Evolutionary conservation across 352 stramenopile species (phyloP).

Genomic region (Phytophthora sp.): DNA sequence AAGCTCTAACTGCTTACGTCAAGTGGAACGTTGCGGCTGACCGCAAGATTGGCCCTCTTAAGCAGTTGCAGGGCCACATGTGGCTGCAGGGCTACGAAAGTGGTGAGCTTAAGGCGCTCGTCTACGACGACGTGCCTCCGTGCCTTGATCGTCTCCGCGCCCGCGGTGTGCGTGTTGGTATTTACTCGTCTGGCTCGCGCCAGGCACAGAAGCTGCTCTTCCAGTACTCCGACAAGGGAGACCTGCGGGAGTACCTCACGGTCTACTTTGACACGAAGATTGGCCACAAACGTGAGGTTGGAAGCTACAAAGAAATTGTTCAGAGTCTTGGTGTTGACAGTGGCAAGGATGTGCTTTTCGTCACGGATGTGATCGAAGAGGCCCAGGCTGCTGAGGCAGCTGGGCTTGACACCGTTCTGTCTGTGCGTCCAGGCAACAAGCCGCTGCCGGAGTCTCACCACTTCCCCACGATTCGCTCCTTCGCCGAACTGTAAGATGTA

Average conservation of each 20-base stretch:
- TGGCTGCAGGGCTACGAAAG: constrained; percentile 88
- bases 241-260: constrained; percentile 73
- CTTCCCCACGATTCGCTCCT: constrained; percentile 66
- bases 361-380: constrained; percentile 90
- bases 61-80: constrained; percentile 92
- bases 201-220: constrained; percentile 90
- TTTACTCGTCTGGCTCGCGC: constrained; percentile 94
- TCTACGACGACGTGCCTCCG: constrained; percentile 92
- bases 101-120: constrained; percentile 86
- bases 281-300: constrained; percentile 77
- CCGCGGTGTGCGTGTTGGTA: constrained; percentile 83
- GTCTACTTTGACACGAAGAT: constrained; percentile 90
- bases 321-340: constrained; percentile 82
- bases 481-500: constrained; percentile 57
- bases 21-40: constrained; percentile 78
- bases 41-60: constrained; percentile 89
- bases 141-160: constrained; percentile 84
- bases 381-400: constrained; percentile 76
- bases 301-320: constrained; percentile 85
- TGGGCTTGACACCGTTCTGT: constrained; percentile 73
- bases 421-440: constrained; percentile 87
- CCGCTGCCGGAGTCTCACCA: constrained; percentile 61
- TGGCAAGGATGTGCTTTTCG: constrained; percentile 84
- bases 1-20: constrained; percentile 56
- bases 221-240: constrained; percentile 82